phyloP scores from a whole-genome alignment of 2,329 filamentous ascomycete genomes.

The Colletotrichum sp. region DNA sequence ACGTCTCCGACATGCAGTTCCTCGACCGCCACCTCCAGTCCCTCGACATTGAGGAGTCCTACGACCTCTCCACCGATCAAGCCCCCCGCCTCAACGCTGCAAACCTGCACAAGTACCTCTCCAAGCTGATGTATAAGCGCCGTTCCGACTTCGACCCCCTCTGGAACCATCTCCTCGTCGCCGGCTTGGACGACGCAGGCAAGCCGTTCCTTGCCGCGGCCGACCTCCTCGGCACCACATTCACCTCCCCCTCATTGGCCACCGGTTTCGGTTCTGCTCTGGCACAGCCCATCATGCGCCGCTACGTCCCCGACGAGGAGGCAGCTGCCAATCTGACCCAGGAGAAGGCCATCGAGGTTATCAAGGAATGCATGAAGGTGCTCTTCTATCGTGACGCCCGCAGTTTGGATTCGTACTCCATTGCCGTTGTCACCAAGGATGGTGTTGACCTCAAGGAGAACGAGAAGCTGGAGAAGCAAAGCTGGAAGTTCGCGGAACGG shows the following conservation, averaged over 20 bases:
- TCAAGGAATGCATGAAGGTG: conserved; percentile 98
- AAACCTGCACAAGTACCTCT: conserved; percentile 95
- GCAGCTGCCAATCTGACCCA: conserved; percentile 72
- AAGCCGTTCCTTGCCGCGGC: conserved; percentile 90
- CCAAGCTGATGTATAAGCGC: conserved; percentile 94
- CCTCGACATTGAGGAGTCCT: conserved; percentile 88
- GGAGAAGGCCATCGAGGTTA: conserved; percentile 79
- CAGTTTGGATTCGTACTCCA: conserved; percentile 88
- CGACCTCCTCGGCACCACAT: conserved; percentile 92
- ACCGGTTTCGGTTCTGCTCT: conserved; percentile 94
- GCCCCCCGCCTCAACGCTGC: conserved; percentile 74
- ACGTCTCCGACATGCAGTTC: conserved; percentile 99
- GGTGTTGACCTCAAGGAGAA: conserved; percentile 85
- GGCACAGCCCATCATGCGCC: conserved; percentile 89
- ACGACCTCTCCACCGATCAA: conserved; percentile 58
- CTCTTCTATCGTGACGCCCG: conserved; percentile 96
- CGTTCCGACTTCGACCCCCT: conserved; percentile 95
- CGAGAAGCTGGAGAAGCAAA: conserved; percentile 92
- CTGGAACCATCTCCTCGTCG: conserved; percentile 95
- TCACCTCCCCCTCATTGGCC: conserved; percentile 84
- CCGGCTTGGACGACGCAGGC: conserved; percentile 79
- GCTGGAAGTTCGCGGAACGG: conserved; percentile 96
- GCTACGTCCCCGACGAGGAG: conserved; percentile 83
- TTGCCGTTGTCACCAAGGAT: conserved; percentile 87
- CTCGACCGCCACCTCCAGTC: conserved; percentile 89